phyloP scores from a whole-genome alignment of 805 yeast species.

The Tetrapisispora taiwanensis region DNA sequence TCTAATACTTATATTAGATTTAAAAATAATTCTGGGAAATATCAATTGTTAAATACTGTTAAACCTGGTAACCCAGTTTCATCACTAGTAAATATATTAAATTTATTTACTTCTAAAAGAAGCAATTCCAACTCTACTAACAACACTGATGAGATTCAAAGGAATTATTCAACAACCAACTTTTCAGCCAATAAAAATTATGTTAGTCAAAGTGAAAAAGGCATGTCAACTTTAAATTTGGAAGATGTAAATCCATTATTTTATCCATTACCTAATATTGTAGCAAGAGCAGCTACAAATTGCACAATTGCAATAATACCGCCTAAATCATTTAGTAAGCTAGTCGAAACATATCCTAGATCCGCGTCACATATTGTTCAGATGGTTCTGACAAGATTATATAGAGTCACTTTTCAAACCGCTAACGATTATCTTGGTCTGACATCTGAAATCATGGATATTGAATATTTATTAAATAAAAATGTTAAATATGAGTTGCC shows the following conservation, averaged over 20 bases:
- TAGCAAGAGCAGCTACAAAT: slow-evolving; percentile 64
- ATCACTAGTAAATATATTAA: slow-evolving; percentile 68
- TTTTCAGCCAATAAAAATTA: not conserved
- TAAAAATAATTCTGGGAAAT: slow-evolving; percentile 31
- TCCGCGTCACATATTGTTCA: slow-evolving; percentile 92
- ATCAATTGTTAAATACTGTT: slow-evolving; percentile 69
- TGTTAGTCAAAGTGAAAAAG: not conserved
- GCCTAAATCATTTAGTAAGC: slow-evolving; percentile 61
- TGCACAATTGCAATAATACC: slow-evolving; percentile 93
- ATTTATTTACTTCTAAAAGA: slow-evolving; percentile 44
- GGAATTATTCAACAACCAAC: not conserved
- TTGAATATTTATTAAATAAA: slow-evolving; percentile 59
- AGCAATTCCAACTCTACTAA: not conserved
- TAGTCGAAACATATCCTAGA: slow-evolving; percentile 68
- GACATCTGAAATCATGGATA: slow-evolving; percentile 67
- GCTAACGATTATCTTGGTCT: slow-evolving; percentile 80
- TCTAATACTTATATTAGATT: slow-evolving; percentile 19
- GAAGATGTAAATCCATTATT: not conserved
- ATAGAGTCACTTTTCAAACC: slow-evolving; percentile 85
- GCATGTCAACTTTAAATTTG: not conserved
- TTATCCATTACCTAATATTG: slow-evolving; percentile 32
- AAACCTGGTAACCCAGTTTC: slow-evolving; percentile 80
- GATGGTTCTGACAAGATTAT: slow-evolving; percentile 76
- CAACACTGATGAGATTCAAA: not conserved
- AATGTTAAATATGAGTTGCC: slow-evolving; percentile 46